Evolutionary conservation across 2,329 filamentous ascomycete genomes (phyloP), one percentile per base, ranked within the genome.

Genomic region (Fusarium albosuccineum): DNA sequence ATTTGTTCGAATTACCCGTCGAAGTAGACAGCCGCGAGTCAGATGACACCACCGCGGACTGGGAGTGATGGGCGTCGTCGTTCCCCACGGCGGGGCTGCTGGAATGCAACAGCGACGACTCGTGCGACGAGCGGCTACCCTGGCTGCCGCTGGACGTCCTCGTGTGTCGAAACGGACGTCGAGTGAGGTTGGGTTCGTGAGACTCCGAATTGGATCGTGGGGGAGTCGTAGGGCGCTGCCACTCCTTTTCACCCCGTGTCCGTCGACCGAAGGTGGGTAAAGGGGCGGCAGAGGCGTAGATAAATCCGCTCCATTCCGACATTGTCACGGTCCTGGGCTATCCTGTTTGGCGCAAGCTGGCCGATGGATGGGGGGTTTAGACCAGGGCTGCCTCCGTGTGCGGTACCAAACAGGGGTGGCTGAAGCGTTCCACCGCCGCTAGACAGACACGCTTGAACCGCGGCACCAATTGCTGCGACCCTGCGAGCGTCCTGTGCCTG

Each of bases 281-380:
- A 71, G 73, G 73, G 73, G 73, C 70, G 61, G 68, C 67, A 66
- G 70, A 66, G 63, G 70, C 67, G 66, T 72, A 74, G 64, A 67
- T 65, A 71, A 74, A 73, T 67, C 73, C 73, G 66, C 71, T 74
- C 73, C 73, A 74, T 73, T 74, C 73, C 71, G 73, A 74, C 73
- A 74, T 74, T 67, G 62, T 74, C 56, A 51, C 66, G 67, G 59
- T 57, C 61, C 55, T 69, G 61, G 64, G 54, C 70, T 70, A 72
- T 72, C 63, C 69, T 70, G 61, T 73, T 69, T 73, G 68, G 68
- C 68, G 61, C 66, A 66, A 65, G 61, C 59, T 64, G 64, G 65
- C 59, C 64, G 70, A 65, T 62, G 67, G 64, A 62, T 66, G 53
- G 57, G 56, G 67, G 60, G 52, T 56, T 44, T 34, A 64, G 59